A percentile compares a stretch with the other conserved stretches of the same genome.
Conservation (phyloP, 805 yeast genomes). For the Wickerhamomyces hampshirensis region DNA sequence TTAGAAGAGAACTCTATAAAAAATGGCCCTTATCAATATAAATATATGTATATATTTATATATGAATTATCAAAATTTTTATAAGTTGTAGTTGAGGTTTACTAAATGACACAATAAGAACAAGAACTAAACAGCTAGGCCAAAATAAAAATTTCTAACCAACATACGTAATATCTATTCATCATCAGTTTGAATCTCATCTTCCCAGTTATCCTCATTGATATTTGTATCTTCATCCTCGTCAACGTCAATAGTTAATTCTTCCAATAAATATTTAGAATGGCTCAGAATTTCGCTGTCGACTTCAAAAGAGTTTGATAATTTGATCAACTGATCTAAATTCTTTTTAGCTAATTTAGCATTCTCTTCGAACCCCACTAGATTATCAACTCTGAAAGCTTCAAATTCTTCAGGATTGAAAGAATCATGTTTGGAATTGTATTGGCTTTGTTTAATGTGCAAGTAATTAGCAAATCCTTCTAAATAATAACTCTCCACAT, state of each 20-base stretch:
- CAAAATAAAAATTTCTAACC: too few relatives aligned
- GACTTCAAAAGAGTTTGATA: conserved; percentile 36
- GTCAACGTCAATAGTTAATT: conserved; percentile 58
- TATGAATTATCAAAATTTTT: too few relatives aligned
- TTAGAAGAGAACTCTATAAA: too few relatives aligned
- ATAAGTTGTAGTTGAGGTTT: too few relatives aligned
- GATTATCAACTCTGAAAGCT: conserved; percentile 10
- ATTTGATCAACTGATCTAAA: conserved; percentile 12
- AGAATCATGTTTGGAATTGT: conserved; percentile 8
- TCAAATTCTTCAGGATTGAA: conserved; percentile 24
- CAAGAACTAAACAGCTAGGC: too few relatives aligned
- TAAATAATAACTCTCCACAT: conserved; percentile 75
- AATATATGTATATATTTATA: too few relatives aligned
- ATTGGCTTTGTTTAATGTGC: conserved; percentile 32
- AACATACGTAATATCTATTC: too few relatives aligned
- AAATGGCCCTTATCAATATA: too few relatives aligned
- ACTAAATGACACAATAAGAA: too few relatives aligned
- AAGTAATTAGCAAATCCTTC: conserved; percentile 74
- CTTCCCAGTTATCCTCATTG: conserved; percentile 44
- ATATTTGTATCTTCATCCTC: conserved; percentile 33
- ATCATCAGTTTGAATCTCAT: conserved; percentile 40
- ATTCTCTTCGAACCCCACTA: conserved; percentile 14
- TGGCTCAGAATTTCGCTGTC: conserved; percentile 58
- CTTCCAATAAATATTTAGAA: conserved; percentile 42
- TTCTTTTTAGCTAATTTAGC: conserved; percentile 10